phyloP scores from a whole-genome alignment of 208 protist genomes.

The Acanthamoeba castellanii region DNA sequence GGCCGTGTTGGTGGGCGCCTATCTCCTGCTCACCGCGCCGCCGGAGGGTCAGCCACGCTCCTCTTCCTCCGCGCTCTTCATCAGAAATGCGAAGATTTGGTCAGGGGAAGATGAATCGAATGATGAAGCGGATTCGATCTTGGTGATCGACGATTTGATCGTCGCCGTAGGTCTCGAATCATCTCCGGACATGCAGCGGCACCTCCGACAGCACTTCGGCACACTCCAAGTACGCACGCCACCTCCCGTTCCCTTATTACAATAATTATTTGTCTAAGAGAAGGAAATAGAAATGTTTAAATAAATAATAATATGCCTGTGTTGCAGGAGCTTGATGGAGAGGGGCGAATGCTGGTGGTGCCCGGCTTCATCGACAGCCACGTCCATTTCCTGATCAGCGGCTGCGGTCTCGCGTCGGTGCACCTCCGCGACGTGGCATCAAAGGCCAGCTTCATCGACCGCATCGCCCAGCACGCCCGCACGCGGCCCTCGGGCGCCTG shows the following conservation, averaged over 20 bases:
- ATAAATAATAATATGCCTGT: neutral
- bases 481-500: neutral
- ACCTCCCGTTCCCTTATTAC: neutral
- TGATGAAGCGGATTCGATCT: neutral
- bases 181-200: neutral
- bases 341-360: slow-evolving; percentile 1
- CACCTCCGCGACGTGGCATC: slow-evolving; percentile 53
- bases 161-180: neutral
- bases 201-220: neutral
- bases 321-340: slow-evolving; percentile 34
- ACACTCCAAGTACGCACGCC: no score
- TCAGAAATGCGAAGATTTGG: neutral
- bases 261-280: neutral
- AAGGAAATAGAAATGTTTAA: neutral
- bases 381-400: slow-evolving; percentile 58
- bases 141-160: neutral
- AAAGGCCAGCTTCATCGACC: neutral
- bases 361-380: slow-evolving; percentile 74
- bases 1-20: neutral
- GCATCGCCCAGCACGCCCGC: neutral
- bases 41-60: neutral
- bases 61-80: neutral
- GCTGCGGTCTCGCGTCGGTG: slow-evolving; percentile 50
- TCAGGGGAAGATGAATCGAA: neutral
- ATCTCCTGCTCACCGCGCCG: neutral